Conservation (phyloP, 352 stramenopile genomes). For the Plasmopara halstedii region DNA sequence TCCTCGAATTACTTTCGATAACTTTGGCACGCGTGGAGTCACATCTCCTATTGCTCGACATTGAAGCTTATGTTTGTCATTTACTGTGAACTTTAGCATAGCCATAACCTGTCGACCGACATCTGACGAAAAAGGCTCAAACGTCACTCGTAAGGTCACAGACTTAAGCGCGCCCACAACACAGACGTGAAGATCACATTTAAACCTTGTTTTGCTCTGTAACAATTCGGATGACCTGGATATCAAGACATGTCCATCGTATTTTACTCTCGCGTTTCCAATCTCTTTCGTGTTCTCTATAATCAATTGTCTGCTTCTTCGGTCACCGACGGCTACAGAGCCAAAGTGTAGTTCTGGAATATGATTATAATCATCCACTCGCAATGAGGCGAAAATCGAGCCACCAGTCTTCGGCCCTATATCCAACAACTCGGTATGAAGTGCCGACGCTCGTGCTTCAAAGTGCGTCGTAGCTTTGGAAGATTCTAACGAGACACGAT, state of each 20-base stretch:
- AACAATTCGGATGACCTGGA: conserved; percentile 2
- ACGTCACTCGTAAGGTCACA: conserved; percentile 53
- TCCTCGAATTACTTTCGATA: conserved; percentile 19
- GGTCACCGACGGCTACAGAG: conserved; percentile 34
- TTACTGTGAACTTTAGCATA: conserved; percentile 55
- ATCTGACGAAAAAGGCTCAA: conserved; percentile 40
- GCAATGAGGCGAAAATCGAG: conserved; percentile 13
- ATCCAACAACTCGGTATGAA: conserved; percentile 3
- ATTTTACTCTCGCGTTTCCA: conserved; percentile 56
- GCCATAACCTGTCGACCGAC: conserved; percentile 31
- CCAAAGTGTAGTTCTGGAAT: conserved; percentile 47
- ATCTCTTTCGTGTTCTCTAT: conserved; percentile 53
- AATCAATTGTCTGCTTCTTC: conserved; percentile 37
- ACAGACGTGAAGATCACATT: conserved; percentile 65
- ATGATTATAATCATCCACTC: conserved; percentile 40
- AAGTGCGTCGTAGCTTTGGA: conserved; percentile 11
- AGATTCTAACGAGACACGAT: conserved; percentile 1
- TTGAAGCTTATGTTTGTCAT: conserved; percentile 46
- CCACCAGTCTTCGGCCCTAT: conserved; percentile 1
- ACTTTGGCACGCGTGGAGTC: conserved; percentile 14
- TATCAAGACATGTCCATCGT: conserved; percentile 51
- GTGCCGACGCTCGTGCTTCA: conserved; percentile 14
- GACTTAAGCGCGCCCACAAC: conserved; percentile 51
- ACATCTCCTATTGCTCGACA: conserved; percentile 34
- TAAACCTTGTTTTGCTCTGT: conserved; percentile 36